A percentile compares a stretch with the other conserved stretches of the same genome.
These are phyloP conservation scores for Starmera quercuum DNA, from an alignment of 805 yeast species.

Conservation along the genomic window DNA sequence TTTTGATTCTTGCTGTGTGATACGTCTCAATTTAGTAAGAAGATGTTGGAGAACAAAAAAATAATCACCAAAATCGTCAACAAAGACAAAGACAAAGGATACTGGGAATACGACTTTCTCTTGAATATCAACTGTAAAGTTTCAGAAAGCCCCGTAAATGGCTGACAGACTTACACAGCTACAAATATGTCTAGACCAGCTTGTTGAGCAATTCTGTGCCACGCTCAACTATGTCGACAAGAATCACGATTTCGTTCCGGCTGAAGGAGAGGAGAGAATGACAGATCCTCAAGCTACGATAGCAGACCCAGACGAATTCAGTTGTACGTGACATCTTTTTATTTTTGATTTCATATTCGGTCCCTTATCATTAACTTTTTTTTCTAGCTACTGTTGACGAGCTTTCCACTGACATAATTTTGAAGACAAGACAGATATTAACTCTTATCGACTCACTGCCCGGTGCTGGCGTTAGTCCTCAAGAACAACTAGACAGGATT, in stretches of 20 bases:
- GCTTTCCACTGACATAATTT: conserved; percentile 73
- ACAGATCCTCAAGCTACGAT: conserved; percentile 56
- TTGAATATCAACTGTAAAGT: neutral
- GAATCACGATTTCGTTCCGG: conserved; percentile 54
- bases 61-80: too few relatives aligned
- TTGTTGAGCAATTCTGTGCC: conserved; percentile 74
- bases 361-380: neutral
- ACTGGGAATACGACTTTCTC: too few relatives aligned
- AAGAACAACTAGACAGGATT: conserved; percentile 61
- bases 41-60: too few relatives aligned
- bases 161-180: conserved; percentile 86
- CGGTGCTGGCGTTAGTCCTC: conserved; percentile 81
- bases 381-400: conserved; percentile 51
- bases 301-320: conserved; percentile 34
- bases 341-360: too few relatives aligned
- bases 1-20: neutral
- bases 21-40: too few relatives aligned
- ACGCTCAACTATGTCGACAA: conserved; percentile 74
- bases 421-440: conserved; percentile 80
- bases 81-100: too few relatives aligned
- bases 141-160: conserved; percentile 35
- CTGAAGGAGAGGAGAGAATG: conserved; percentile 45
- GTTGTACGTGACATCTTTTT: too few relatives aligned
- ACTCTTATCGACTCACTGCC: conserved; percentile 85
- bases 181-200: conserved; percentile 76